Base-by-base conservation (phyloP, 805 yeast genomes). In the Grigorovia yakushimaensis region DNA sequence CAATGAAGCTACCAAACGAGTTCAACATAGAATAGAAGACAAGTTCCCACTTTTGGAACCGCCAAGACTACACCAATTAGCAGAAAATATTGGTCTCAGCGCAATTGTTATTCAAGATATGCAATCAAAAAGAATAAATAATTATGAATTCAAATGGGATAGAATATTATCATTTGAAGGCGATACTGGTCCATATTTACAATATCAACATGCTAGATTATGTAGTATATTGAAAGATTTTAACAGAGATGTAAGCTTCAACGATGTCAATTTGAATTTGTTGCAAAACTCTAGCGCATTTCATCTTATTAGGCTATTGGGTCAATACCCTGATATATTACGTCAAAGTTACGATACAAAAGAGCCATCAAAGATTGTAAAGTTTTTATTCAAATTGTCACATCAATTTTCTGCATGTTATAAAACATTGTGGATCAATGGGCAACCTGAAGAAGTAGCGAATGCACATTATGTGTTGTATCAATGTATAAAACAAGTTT, bases 51-150 rank as follows among this genome's bases (percentile, higher is more conserved):
- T 87, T 91, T 15, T 33, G 18, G 56, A 93, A 83, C 63, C 79
- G 89, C 64, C 98, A 98, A 35, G 97, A 91, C 50, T 80, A 80
- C 65, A 84, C 2, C 15, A 42, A 8, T 19, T 93, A 61, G 98
- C 98, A 49, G 98, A 93, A 68, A 75, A 88, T 59, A 82, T 93
- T 50, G 99, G 98, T 65, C 84, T 93, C 49, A 84, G 96, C 27
- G 98, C 98, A 5, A 95, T 93, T 51, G 89, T 93, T 96, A 86
- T 93, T 61, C 99, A 93, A 76, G 99, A 93, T 69, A 89, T 93
- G 98, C 94, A 87, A 70, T 81, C 95, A 51, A 93, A 93, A 73
- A 84, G 99, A 69, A 78, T 91, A 69, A 88, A 91, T 74, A 91
- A 93, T 72, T 93, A 93, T 72, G 87, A 82, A 60, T 93, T 93